Conservation (phyloP, 345 rosid genomes). For the Citrus hindsii region DNA sequence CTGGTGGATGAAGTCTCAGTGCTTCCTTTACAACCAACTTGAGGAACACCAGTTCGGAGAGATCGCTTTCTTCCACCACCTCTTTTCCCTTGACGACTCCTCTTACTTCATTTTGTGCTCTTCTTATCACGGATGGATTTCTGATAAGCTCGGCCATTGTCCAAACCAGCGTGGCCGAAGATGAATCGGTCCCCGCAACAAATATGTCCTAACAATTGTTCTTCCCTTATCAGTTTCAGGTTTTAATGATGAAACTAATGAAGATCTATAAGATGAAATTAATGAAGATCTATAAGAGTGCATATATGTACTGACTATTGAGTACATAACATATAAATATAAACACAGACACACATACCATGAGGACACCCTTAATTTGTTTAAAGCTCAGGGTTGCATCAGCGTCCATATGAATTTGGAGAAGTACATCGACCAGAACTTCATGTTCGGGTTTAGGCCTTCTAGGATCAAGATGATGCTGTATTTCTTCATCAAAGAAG, state of each 20-base stretch:
- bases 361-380: constrained; percentile 27
- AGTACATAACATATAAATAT: not conserved
- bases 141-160: constrained; percentile 34
- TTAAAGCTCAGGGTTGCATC: constrained; percentile 7
- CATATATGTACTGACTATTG: not conserved
- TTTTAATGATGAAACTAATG: too few species aligned
- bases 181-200: constrained; percentile 39
- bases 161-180: constrained; percentile 34
- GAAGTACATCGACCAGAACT: constrained; percentile 34
- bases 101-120: constrained; percentile 34
- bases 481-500: constrained; percentile 27
- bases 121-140: constrained; percentile 30
- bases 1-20: constrained; percentile 37
- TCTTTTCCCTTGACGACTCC: constrained; percentile 16
- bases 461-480: constrained; percentile 27
- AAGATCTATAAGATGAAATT: too few species aligned
- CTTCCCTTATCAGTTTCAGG: not conserved
- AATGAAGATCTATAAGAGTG: too few species aligned
- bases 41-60: constrained; percentile 26
- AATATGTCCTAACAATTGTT: constrained; percentile 6
- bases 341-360: not conserved
- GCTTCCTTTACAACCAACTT: constrained; percentile 29
- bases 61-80: constrained; percentile 30
- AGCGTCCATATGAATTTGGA: constrained; percentile 23
- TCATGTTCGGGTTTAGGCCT: constrained; percentile 24